Evolutionary conservation across 495 filamentous ascomycete species (phyloP).

Genomic region (Endocarpon pusillum): DNA sequence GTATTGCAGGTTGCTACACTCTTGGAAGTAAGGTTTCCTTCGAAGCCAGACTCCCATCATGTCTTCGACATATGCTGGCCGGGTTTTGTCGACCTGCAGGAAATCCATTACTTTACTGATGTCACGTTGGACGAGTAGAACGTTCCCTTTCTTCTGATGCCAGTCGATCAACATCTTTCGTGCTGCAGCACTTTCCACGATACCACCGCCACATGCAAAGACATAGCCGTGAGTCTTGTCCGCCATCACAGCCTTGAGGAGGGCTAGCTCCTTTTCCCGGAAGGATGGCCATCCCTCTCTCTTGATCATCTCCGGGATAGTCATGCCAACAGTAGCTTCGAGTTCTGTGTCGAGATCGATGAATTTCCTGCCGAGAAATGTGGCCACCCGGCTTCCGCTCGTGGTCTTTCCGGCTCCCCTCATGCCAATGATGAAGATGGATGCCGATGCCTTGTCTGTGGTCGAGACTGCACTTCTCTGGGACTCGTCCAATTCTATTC

Average conservation of each 20-base stretch:
- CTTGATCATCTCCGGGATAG: slow-evolving; percentile 73
- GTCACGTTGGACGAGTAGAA: slow-evolving; percentile 75
- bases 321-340: slow-evolving; percentile 49
- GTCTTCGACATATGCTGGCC: slow-evolving; percentile 86
- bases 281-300: slow-evolving; percentile 77
- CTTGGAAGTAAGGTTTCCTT: slow-evolving; percentile 76
- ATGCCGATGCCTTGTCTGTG: slow-evolving; percentile 29
- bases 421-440: slow-evolving; percentile 94
- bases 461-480: slow-evolving; percentile 15
- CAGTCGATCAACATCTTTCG: slow-evolving; percentile 59
- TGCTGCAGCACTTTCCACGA: slow-evolving; percentile 77
- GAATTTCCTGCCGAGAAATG: slow-evolving; percentile 55
- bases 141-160: slow-evolving; percentile 67
- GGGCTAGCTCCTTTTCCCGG: slow-evolving; percentile 56
- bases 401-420: slow-evolving; percentile 95
- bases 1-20: slow-evolving; percentile 93
- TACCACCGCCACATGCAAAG: slow-evolving; percentile 84
- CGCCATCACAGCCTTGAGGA: slow-evolving; percentile 54
- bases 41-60: slow-evolving; percentile 86
- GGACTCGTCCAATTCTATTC: slow-evolving; percentile 42
- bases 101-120: slow-evolving; percentile 80
- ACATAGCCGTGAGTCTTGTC: slow-evolving; percentile 62
- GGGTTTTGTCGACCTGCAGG: slow-evolving; percentile 73
- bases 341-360: slow-evolving; percentile 80
- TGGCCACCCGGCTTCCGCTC: slow-evolving; percentile 65